Percentiles rank a stretch among this genome's conserved stretches.
phyloP scores from a whole-genome alignment of 805 yeast species.

The Wickerhamiella shivajii region DNA sequence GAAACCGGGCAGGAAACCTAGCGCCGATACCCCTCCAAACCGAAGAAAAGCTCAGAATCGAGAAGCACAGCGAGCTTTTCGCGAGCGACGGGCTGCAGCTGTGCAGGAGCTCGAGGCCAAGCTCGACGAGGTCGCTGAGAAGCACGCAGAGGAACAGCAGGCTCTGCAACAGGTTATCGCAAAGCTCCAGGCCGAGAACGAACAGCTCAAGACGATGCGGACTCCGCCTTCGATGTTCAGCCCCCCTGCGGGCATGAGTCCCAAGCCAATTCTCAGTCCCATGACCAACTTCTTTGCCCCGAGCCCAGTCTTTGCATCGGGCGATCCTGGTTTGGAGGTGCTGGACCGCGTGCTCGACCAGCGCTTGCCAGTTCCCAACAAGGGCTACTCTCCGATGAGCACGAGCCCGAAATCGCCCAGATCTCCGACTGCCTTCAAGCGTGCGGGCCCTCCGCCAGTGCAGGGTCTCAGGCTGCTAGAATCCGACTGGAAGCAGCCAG shows the following conservation, averaged over 20 bases:
- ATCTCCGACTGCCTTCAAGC: constrained; percentile 48
- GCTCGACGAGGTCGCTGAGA: constrained; percentile 88
- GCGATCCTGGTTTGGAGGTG: constrained; percentile 15
- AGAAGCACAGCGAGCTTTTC: constrained; percentile 67
- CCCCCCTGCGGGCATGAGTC: constrained; percentile 12
- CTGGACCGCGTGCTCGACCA: constrained; percentile 26
- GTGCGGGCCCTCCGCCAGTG: constrained; percentile 13
- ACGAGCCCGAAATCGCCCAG: constrained; percentile 14
- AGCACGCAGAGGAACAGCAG: constrained; percentile 49
- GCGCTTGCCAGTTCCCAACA: constrained; percentile 21
- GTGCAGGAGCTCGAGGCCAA: constrained; percentile 51
- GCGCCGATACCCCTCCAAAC: constrained; percentile 67
- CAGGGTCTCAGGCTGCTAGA: constrained; percentile 14
- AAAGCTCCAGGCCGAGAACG: constrained; percentile 55
- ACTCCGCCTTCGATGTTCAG: constrained; percentile 11
- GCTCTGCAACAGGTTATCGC: constrained; percentile 59
- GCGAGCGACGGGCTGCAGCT: constrained; percentile 63
- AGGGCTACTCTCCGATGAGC: constrained; percentile 5
- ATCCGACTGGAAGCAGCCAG: constrained; percentile 18
- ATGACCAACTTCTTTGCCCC: constrained; percentile 21
- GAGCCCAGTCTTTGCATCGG: constrained; percentile 15
- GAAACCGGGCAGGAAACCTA: constrained; percentile 44
- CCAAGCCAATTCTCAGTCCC: no score
- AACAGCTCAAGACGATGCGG: constrained; percentile 18
- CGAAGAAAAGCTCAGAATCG: constrained; percentile 41